phyloP scores from a whole-genome alignment of 1,284 basidiomycete genomes.

The Marasmius tenuissimus region DNA sequence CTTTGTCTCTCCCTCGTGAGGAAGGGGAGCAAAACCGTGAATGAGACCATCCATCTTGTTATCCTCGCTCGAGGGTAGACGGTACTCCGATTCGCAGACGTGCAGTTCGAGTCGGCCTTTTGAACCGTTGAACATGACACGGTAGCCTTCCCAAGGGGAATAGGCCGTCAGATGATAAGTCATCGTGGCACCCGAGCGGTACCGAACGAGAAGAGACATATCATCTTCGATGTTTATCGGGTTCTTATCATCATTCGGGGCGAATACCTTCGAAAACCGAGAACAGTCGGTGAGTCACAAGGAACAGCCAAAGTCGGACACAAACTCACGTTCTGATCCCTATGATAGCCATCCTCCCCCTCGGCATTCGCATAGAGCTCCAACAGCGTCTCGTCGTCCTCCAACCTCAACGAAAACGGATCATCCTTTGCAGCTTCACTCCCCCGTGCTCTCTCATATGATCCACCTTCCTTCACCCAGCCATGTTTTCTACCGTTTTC shows the following conservation, averaged over 20 bases:
- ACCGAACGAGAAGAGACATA: conserved; percentile 51
- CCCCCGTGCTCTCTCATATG: conserved; percentile 44
- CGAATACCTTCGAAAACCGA: conserved; percentile 39
- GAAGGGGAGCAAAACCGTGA: conserved; percentile 44
- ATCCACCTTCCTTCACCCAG: conserved; percentile 38
- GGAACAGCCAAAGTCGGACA: not conserved
- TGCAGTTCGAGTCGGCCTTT: conserved; percentile 54
- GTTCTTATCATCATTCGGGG: conserved; percentile 23
- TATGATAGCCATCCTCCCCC: conserved; percentile 43
- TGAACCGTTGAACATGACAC: conserved; percentile 56
- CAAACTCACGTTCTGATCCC: conserved; percentile 39
- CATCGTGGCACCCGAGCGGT: conserved; percentile 48
- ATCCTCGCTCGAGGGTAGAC: conserved; percentile 26
- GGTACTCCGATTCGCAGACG: conserved; percentile 48
- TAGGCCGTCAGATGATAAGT: conserved; percentile 51
- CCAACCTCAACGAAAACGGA: conserved; percentile 52
- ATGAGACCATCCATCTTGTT: conserved; percentile 32
- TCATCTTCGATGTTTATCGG: conserved; percentile 58
- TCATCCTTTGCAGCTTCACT: conserved; percentile 42
- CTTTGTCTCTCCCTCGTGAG: conserved; percentile 43
- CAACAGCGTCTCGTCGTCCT: conserved; percentile 44
- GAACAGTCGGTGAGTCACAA: not conserved
- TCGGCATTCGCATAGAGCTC: conserved; percentile 47
- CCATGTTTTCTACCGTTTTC: conserved; percentile 47
- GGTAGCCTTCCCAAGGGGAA: conserved; percentile 49